Conservation (phyloP, 108 stramenopile species). For the Skeletonema tropicum region DNA sequence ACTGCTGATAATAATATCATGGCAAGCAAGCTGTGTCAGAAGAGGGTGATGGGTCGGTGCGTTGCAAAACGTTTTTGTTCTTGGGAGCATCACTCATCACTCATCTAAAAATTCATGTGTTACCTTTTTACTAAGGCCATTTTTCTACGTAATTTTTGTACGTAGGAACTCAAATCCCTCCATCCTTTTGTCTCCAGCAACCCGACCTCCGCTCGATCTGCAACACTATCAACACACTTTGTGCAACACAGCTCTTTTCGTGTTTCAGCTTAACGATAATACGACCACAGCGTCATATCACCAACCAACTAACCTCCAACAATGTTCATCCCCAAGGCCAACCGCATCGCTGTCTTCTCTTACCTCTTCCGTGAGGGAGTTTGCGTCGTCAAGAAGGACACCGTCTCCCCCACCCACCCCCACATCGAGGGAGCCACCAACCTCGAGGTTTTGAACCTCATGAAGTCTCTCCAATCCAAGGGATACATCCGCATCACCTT, state of each 20-base stretch:
- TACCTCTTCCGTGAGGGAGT: conserved; percentile 99
- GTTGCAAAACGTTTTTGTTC: neutral
- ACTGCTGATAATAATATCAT: no score
- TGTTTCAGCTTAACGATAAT: conserved; percentile 44
- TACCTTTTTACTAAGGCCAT: neutral
- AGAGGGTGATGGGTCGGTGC: no score
- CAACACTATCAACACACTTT: conserved; percentile 2
- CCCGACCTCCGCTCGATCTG: neutral
- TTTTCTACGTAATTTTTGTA: neutral
- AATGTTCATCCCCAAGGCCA: conserved; percentile 97
- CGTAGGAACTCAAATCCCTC: neutral
- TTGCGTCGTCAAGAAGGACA: conserved; percentile 97
- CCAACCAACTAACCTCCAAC: conserved; percentile 12
- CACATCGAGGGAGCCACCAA: conserved; percentile 91
- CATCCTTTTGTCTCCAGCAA: neutral
- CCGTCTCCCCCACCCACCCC: conserved; percentile 87
- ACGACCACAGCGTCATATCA: conserved; percentile 32
- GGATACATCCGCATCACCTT: conserved; percentile 92
- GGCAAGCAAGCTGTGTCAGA: no score
- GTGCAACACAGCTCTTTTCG: conserved; percentile 34
- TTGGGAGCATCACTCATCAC: neutral
- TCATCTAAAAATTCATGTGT: neutral
- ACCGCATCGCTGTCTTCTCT: conserved; percentile 97
- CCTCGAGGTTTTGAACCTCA: conserved; percentile 93
- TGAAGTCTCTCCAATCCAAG: conserved; percentile 92